Base-by-base conservation (phyloP, 192 early-diverging fungal genomes). In the Umbelopsis sp. region DNA sequence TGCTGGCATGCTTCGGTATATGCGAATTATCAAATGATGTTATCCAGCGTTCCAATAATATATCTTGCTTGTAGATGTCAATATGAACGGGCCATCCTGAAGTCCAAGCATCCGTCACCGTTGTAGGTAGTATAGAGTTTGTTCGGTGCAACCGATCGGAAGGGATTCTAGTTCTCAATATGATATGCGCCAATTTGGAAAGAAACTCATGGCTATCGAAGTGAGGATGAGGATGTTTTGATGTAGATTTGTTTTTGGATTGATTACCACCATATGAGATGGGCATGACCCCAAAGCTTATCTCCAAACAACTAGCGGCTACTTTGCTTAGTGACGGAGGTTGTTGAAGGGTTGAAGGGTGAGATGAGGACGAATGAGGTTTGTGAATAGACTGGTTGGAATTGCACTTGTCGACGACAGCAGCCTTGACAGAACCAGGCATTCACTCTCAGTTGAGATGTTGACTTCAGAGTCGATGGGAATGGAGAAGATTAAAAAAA, bases 41-140 rank as follows among this genome's bases (percentile, higher is more conserved):
- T 31, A 36, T 56, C 70, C 70, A 71, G 6, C 70, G 70, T 45
- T 71, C 70, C 54, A 71, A 31, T 34, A 71, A 71, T 2, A 62
- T 43, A 41, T 53, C 68, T 69, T 51, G 49, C 20, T 45, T 29
- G n/a, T 62, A 62, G 12, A 62, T 62, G 34, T 62, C 56, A n/a
- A 62, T 34, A 62, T 62, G 56, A 62, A 62, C 56, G 17, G 56
- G 31, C 26, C 25, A 32, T 29, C 56, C 56, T 2, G 56, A 62
- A 16, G 56, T 62, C 32, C 31, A 62, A 34, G 56, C 56, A 14
- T 62, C 56, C 16, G 16, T n/a, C n/a, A 62, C 6, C 24, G 24
- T 62, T 20, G 16, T 32, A 0, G 26, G 17, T 34, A 62, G 16
- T 11, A 32, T 14, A 12, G 56, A 12, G 12, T 62, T 17, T 20